Conservation (phyloP, 495 filamentous ascomycete genomes). For the Penicillium bialowiezense region DNA sequence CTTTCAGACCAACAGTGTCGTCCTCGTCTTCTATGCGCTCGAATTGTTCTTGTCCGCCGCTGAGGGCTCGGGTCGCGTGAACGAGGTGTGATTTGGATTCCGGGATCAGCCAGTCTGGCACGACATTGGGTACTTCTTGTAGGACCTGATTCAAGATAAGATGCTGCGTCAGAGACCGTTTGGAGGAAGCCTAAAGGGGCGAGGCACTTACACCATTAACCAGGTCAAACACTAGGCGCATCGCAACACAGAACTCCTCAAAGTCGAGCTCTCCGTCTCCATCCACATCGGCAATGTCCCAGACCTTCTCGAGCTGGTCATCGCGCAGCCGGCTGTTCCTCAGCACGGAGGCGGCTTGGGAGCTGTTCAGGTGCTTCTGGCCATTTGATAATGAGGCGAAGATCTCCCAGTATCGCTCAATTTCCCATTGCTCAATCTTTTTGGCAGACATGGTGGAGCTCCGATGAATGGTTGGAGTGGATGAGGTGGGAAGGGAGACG, state of each 20-base stretch:
- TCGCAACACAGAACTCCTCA: constrained; percentile 98
- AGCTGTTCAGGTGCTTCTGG: constrained; percentile 79
- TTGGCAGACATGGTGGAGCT: constrained; percentile 59
- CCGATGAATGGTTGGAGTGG: constrained; percentile 11
- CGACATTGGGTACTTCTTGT: constrained; percentile 70
- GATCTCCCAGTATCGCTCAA: constrained; percentile 99
- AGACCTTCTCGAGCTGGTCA: constrained; percentile 93
- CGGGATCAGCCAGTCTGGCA: constrained; percentile 95
- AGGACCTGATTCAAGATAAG: constrained; percentile 62
- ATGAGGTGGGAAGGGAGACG: constrained; percentile 15
- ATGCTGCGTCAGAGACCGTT: not conserved
- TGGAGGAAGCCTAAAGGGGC: not conserved
- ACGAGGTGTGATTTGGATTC: constrained; percentile 96
- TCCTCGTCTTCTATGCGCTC: constrained; percentile 74
- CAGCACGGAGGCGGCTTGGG: constrained; percentile 88
- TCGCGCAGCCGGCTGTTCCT: constrained; percentile 92
- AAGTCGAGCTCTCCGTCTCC: constrained; percentile 96
- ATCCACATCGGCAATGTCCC: constrained; percentile 97
- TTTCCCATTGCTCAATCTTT: constrained; percentile 90
- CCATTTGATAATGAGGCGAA: constrained; percentile 81
- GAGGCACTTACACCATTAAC: constrained; percentile 78
- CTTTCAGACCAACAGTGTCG: constrained; percentile 78
- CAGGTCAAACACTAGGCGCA: constrained; percentile 94
- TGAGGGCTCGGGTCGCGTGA: constrained; percentile 80
- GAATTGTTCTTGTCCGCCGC: constrained; percentile 70